Evolutionary conservation across 2,329 filamentous ascomycete genomes (phyloP), one percentile per base, ranked within the genome.

Genomic region (Pseudogymnoascus sp.): DNA sequence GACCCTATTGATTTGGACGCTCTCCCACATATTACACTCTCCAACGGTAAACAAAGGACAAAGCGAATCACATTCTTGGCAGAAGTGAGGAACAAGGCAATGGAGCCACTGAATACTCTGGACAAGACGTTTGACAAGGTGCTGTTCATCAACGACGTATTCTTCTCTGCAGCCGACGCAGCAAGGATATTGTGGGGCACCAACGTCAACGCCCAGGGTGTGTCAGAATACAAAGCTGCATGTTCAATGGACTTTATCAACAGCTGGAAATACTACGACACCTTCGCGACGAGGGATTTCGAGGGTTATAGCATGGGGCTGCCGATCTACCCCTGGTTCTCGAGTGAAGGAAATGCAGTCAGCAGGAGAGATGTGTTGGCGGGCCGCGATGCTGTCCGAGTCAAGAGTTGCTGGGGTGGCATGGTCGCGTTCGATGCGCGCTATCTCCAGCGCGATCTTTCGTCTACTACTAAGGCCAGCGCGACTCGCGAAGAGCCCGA

Each of bases 21-120:
- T 1, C 77, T 91, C 1, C 82, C 83, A 4, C 83, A 82, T 61
- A 76, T 89, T 52, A 81, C 77, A 2, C 76, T 90, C 37, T 85
- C 87, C 2, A 83, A 82, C 63, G 87, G 87, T 0, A 79, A 81
- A 39, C 76, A 77, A 41, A 81, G 85, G n/a, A 78, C 87, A 38
- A 90, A 90, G 72, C 82, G 89, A n/a, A 86, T 92, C 45, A 82
- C 86, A 31, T 91, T 87, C 72, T 78, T 92, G 19, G 87, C 89
- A 11, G 84, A 88, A 71, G 84, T 90, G 59, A 83, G 89, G 59
- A 92, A 92, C 72, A 81, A 83, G 52, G 88, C 87, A 0, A 74
- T 92, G 23, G 76, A 79, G 38, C 88, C 88, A 0, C 77, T 92
- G 10, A 80, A 85, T 43, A 76, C 77, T 31, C 64, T 68, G 3